A percentile compares a stretch with the other conserved stretches of the same genome.
Conservation (phyloP, 306 rosid species). For the cucumber (Cucumis sativus) region Cucumber_9930_V3 NC_026660.2:10319501-10320000, state of each 20-base stretch:
- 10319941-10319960: too few relatives aligned
- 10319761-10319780: not conserved
- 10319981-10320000: too few relatives aligned
- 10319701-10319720: not conserved
- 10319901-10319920: not conserved
- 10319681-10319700: not conserved
- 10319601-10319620: not conserved
- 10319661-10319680: too few relatives aligned
- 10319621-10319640: not conserved
- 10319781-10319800: not conserved
- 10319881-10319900: not conserved
- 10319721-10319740: not conserved
- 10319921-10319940: not conserved
- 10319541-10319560: not conserved
- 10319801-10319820: not conserved
- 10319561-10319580: not conserved
- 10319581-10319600: not conserved
- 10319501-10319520: too few relatives aligned
- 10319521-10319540: not conserved
- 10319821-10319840: not conserved
- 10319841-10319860: not conserved
- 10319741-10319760: not conserved
- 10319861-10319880: not conserved
- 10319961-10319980: too few relatives aligned
- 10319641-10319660: too few relatives aligned